Evolutionary conservation across 768 basidiomycete species (phyloP).

Genomic region (Psilocybe cyanescens): DNA sequence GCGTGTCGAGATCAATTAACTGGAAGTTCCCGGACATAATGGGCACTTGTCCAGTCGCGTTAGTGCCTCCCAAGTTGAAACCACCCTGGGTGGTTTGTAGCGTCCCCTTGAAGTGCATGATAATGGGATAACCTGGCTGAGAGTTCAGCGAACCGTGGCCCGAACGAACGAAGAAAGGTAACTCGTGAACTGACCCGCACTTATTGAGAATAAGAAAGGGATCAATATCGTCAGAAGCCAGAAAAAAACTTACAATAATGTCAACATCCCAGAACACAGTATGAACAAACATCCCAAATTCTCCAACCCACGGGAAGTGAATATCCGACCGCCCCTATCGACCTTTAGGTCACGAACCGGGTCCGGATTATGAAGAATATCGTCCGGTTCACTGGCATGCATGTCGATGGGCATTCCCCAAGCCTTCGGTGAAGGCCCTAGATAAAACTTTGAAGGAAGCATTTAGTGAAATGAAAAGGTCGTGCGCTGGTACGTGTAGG

Average conservation of each 20-base stretch:
- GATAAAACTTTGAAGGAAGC: slow-evolving; percentile 25
- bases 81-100: slow-evolving; percentile 41
- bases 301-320: slow-evolving; percentile 56
- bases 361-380: slow-evolving; percentile 60
- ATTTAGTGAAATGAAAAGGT: not conserved
- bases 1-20: slow-evolving; percentile 75
- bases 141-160: not conserved
- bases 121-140: slow-evolving; percentile 42
- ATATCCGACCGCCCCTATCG: slow-evolving; percentile 56
- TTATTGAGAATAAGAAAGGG: not conserved
- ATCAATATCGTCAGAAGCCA: not conserved
- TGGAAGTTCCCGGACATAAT: slow-evolving; percentile 51
- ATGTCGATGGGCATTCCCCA: slow-evolving; percentile 41
- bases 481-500: not conserved
- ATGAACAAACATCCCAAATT: slow-evolving; percentile 63
- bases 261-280: slow-evolving; percentile 42
- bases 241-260: slow-evolving; percentile 46
- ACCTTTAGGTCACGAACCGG: slow-evolving; percentile 50
- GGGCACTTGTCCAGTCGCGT: slow-evolving; percentile 66
- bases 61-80: slow-evolving; percentile 70
- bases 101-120: slow-evolving; percentile 38
- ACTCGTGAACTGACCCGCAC: slow-evolving; percentile 35
- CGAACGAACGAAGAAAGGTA: not conserved
- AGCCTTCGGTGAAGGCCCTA: slow-evolving; percentile 44
- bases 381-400: slow-evolving; percentile 49